phyloP scores from a whole-genome alignment of 2,329 filamentous ascomycete species.

The Trichoderma koningiopsis region DNA sequence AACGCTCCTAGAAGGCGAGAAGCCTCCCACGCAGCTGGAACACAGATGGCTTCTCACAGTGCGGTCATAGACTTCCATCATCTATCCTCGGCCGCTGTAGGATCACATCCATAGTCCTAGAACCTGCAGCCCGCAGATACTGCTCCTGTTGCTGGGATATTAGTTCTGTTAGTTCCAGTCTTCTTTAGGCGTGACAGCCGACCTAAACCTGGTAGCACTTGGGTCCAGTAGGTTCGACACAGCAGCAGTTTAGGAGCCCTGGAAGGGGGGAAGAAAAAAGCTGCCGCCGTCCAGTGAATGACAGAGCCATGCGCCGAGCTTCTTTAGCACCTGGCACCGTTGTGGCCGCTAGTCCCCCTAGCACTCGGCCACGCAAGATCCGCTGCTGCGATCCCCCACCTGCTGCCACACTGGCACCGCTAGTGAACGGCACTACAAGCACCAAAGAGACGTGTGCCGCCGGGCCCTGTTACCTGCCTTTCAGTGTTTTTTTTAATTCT shows the following conservation, averaged over 20 bases:
- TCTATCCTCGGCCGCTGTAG: background rate
- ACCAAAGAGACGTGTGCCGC: conserved; percentile 13
- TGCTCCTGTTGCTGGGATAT: too few relatives aligned
- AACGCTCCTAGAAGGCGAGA: background rate
- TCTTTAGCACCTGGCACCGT: conserved; percentile 10
- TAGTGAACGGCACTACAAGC: conserved; percentile 6
- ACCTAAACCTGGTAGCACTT: background rate
- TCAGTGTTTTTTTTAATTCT: conserved; percentile 7
- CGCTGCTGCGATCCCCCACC: conserved; percentile 26
- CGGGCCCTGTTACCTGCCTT: background rate
- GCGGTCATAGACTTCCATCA: background rate
- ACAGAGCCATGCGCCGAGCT: background rate
- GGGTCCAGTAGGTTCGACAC: too few relatives aligned
- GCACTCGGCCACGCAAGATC: conserved; percentile 24
- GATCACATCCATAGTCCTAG: background rate
- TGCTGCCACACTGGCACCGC: conserved; percentile 1
- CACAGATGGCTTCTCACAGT: background rate
- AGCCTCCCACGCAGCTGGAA: background rate
- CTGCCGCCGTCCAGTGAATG: background rate
- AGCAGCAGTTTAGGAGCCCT: background rate
- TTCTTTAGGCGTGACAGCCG: conserved; percentile 4
- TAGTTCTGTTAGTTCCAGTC: background rate
- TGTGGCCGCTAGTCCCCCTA: conserved; percentile 3
- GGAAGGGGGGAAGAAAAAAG: background rate
- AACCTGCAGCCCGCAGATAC: background rate